phyloP scores from a whole-genome alignment of 805 yeast genomes.

The Citeromyces matritensis region DNA sequence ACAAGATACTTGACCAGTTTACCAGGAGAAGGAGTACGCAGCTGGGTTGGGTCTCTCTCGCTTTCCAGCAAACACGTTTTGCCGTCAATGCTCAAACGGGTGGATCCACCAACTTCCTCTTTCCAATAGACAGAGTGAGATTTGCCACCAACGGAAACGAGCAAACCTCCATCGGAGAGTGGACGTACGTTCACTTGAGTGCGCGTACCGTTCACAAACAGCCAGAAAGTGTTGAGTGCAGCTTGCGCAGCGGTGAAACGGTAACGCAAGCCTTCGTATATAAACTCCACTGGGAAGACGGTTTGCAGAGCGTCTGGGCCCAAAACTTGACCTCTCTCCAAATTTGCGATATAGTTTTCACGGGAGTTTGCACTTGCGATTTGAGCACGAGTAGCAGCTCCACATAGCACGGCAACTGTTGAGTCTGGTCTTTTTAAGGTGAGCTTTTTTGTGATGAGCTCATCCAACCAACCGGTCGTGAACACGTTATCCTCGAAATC shows the following conservation, averaged over 20 bases:
- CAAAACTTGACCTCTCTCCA: slow-evolving; percentile 94
- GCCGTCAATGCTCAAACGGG: slow-evolving; percentile 88
- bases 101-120: slow-evolving; percentile 82
- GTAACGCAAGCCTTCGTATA: slow-evolving; percentile 85
- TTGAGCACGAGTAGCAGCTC: slow-evolving; percentile 95
- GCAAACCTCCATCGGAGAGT: slow-evolving; percentile 90
- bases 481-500: slow-evolving; percentile 93
- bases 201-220: slow-evolving; percentile 88
- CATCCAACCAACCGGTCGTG: slow-evolving; percentile 99
- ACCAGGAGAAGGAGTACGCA: slow-evolving; percentile 98
- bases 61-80: slow-evolving; percentile 89
- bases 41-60: slow-evolving; percentile 97
- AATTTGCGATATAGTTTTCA: slow-evolving; percentile 53
- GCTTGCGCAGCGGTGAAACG: slow-evolving; percentile 94
- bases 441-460: slow-evolving; percentile 79
- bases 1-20: slow-evolving; percentile 86
- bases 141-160: slow-evolving; percentile 78
- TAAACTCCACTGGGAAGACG: slow-evolving; percentile 85
- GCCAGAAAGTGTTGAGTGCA: slow-evolving; percentile 68
- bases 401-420: slow-evolving; percentile 82
- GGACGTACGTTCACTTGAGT: slow-evolving; percentile 76
- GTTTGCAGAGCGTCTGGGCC: slow-evolving; percentile 70
- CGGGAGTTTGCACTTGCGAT: slow-evolving; percentile 58
- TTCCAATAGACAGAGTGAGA: slow-evolving; percentile 96
- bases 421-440: slow-evolving; percentile 97